Percentiles rank a stretch among this genome's conserved stretches.
Conservation (phyloP, 169 alveolate genomes). For the Plasmodium reichenowi region DNA sequence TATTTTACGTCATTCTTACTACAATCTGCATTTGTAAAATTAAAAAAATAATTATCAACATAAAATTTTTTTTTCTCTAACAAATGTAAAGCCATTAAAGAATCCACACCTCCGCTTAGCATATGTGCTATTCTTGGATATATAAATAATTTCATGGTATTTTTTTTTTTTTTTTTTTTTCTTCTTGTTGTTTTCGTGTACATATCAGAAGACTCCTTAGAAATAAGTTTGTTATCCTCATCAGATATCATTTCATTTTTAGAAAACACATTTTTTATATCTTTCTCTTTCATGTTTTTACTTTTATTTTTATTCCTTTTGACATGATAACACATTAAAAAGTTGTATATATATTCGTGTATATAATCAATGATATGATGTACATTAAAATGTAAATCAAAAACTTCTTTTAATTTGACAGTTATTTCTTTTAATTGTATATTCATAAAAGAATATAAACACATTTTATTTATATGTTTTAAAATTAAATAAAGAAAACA, state of each 20-base stretch:
- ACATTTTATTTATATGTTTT: conserved; percentile 10
- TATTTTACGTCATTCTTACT: conserved; percentile 51
- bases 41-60: conserved; percentile 33
- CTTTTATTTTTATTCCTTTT: background rate
- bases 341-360: background rate
- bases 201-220: background rate
- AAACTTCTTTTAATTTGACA: background rate
- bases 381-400: conserved; percentile 27
- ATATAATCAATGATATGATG: conserved; percentile 26
- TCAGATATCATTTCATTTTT: no score
- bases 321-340: background rate
- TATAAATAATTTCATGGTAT: conserved; percentile 18
- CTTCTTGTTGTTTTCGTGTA: background rate
- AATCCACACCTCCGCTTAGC: conserved; percentile 72
- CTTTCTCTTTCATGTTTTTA: background rate
- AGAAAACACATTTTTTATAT: background rate
- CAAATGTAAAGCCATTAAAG: conserved; percentile 50
- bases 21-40: conserved; percentile 36
- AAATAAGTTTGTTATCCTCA: background rate
- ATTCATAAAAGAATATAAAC: conserved; percentile 9
- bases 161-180: background rate
- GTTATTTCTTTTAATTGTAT: conserved; percentile 14
- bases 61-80: conserved; percentile 51
- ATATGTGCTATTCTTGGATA: conserved; percentile 69
- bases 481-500: conserved; percentile 29